Evolutionary conservation across 2,329 filamentous ascomycete species (phyloP).

Genomic region (Fusarium camptoceras): DNA sequence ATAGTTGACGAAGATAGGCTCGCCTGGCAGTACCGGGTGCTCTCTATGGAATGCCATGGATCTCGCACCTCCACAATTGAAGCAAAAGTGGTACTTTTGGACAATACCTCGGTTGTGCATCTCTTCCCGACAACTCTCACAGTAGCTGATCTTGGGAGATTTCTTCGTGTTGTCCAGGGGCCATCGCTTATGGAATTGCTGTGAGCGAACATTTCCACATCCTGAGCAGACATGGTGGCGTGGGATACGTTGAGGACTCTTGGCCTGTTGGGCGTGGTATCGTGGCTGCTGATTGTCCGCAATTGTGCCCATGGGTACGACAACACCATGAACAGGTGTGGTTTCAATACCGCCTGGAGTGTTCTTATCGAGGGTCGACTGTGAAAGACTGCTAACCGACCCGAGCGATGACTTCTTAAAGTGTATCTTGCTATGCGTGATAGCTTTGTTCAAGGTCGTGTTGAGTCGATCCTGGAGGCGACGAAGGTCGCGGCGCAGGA

Average conservation of each 20-base stretch:
- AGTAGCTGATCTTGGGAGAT: conserved; percentile 51
- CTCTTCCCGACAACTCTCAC: conserved; percentile 50
- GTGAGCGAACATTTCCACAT: conserved; percentile 53
- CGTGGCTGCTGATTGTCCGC: not conserved
- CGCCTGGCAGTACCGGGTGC: conserved; percentile 41
- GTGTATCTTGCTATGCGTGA: conserved; percentile 16
- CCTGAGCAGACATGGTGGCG: conserved; percentile 52
- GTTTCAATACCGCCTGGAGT: not conserved
- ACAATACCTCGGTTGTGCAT: conserved; percentile 39
- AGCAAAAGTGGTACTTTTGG: conserved; percentile 56
- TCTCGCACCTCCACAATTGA: conserved; percentile 55
- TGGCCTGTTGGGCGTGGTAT: conserved; percentile 17
- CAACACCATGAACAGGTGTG: not conserved
- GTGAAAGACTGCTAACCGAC: conserved; percentile 7
- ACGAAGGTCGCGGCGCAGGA: conserved; percentile 42
- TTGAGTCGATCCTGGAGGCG: conserved; percentile 49
- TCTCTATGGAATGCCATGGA: conserved; percentile 54
- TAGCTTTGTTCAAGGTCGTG: conserved; percentile 45
- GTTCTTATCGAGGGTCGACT: not conserved
- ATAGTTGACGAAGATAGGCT: conserved; percentile 50
- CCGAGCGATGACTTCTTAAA: not conserved
- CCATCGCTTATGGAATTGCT: conserved; percentile 51
- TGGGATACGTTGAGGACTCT: conserved; percentile 36
- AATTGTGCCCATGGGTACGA: not conserved
- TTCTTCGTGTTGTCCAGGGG: conserved; percentile 40